phyloP scores from a whole-genome alignment of 73 alveolate genomes.

The Symbiodinium natans region DNA sequence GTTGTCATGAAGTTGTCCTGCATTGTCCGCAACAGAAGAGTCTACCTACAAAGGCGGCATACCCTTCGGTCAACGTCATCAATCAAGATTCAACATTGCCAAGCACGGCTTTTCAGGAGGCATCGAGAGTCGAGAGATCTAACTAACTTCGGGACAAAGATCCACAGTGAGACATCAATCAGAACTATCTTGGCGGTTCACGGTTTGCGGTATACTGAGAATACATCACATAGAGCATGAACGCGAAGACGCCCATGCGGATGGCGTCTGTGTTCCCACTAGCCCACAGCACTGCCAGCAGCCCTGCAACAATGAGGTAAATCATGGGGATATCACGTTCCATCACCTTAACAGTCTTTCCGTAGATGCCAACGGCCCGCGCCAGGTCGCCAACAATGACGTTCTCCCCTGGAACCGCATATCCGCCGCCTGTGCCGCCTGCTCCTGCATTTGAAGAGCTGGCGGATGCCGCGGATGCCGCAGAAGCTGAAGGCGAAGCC shows the following conservation, averaged over 20 bases:
- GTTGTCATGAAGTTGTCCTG: conserved; percentile 1
- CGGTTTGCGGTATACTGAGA: conserved; percentile 28
- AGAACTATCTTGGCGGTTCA: not conserved
- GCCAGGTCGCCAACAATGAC: conserved; percentile 83
- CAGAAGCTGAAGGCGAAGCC: not conserved
- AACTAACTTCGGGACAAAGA: too few species aligned
- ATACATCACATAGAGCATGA: conserved; percentile 68
- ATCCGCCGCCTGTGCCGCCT: not conserved
- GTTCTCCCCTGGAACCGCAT: conserved; percentile 20
- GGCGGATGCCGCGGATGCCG: not conserved
- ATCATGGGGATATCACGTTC: conserved; percentile 46
- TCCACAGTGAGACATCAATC: too few species aligned
- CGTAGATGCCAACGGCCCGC: conserved; percentile 48
- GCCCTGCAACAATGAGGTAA: conserved; percentile 47
- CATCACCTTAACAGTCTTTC: conserved; percentile 40
- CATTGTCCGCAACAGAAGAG: too few species aligned
- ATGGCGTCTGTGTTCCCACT: conserved; percentile 66
- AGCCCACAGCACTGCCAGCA: conserved; percentile 54
- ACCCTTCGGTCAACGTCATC: too few species aligned
- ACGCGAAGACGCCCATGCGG: conserved; percentile 62
- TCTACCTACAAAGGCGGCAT: too few species aligned
- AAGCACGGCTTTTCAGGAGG: too few species aligned
- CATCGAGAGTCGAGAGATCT: too few species aligned
- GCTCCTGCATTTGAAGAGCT: not conserved
- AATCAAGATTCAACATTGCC: too few species aligned